Conservation (phyloP, 148 eudicot species). For the Salicornia ramosissima region DNA sequence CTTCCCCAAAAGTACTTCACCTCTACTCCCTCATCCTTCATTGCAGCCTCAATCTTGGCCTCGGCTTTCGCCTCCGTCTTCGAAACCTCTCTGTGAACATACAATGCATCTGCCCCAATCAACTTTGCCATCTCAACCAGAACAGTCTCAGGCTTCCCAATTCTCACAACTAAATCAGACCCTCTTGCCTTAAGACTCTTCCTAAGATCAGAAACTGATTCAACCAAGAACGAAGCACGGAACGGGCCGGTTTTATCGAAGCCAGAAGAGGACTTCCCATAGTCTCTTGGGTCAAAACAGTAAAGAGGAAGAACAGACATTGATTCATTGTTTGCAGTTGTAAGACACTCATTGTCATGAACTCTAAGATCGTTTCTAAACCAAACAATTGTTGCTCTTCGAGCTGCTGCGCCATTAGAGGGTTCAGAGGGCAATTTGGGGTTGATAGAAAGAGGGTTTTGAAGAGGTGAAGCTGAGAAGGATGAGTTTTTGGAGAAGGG, state of each 20-base stretch:
- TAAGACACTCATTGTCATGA: constrained; percentile 74
- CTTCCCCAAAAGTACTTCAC: constrained; percentile 99
- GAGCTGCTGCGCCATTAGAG: constrained; percentile 50
- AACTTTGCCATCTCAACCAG: constrained; percentile 70
- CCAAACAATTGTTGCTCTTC: constrained; percentile 75
- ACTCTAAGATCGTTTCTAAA: constrained; percentile 82
- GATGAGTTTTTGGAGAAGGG: constrained; percentile 46
- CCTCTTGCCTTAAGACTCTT: constrained; percentile 64
- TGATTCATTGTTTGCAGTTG: constrained; percentile 66
- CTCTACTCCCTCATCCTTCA: constrained; percentile 86
- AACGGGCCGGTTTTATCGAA: constrained; percentile 94
- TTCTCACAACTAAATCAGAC: constrained; percentile 80
- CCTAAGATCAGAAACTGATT: constrained; percentile 68
- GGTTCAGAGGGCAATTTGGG: constrained; percentile 81
- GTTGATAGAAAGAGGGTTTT: constrained; percentile 49
- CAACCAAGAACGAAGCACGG: constrained; percentile 69
- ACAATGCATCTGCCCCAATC: constrained; percentile 75
- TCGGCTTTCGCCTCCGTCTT: constrained; percentile 75
- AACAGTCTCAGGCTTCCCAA: constrained; percentile 80
- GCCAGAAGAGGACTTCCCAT: constrained; percentile 79
- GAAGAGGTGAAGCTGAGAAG: constrained; percentile 59
- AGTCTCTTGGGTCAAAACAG: constrained; percentile 86
- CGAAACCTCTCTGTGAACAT: constrained; percentile 73
- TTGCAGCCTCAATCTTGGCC: constrained; percentile 54
- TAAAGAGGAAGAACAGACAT: constrained; percentile 72